Percentiles rank a stretch among this genome's conserved stretches.
Evolutionary conservation across 2,329 filamentous ascomycete species (phyloP).

Genomic region (Neonectria coccinea): DNA sequence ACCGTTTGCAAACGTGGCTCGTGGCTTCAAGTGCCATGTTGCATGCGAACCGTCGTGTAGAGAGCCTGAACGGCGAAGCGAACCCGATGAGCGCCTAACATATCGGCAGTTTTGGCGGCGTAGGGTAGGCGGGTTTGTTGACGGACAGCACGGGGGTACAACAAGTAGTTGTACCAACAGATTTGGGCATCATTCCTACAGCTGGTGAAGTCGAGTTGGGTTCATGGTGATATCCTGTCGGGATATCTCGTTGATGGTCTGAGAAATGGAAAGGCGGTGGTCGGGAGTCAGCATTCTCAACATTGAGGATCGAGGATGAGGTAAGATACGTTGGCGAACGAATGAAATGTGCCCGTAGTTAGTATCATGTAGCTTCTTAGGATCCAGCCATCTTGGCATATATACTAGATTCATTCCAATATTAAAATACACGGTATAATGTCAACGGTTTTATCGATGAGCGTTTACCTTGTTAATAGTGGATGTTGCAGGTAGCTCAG

Average conservation of each 20-base stretch:
- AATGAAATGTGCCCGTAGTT: not conserved
- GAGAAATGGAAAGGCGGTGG: not conserved
- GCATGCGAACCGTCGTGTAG: conserved; percentile 13
- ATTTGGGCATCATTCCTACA: not conserved
- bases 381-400: not conserved
- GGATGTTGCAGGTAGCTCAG: not conserved
- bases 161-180: not conserved
- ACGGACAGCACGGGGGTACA: not conserved
- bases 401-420: too few species aligned
- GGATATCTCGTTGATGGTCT: not conserved
- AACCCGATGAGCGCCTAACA: conserved; percentile 19
- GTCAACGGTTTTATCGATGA: too few species aligned
- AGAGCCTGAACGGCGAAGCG: not conserved
- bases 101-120: conserved; percentile 5
- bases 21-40: conserved; percentile 12
- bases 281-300: not conserved
- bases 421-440: too few species aligned
- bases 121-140: not conserved
- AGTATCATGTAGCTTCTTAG: not conserved
- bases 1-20: conserved; percentile 16
- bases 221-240: not conserved
- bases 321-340: not conserved
- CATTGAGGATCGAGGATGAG: not conserved
- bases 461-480: too few species aligned
- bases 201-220: not conserved